These are phyloP conservation scores for Hypoxylon lienhwacheense DNA, from an alignment of 495 filamentous ascomycete genomes.

Conservation along the genomic window DNA sequence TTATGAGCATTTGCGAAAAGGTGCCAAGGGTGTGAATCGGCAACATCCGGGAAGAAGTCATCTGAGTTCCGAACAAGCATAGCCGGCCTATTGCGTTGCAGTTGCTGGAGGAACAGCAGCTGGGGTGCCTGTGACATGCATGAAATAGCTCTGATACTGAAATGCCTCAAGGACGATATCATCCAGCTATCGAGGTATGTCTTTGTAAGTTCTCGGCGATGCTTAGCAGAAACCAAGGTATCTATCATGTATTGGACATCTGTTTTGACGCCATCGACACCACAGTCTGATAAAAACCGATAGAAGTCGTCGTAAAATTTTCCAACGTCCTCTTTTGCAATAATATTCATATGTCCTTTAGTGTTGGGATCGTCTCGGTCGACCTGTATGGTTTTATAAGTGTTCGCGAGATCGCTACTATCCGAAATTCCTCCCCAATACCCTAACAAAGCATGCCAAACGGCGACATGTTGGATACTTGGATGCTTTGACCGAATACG, in stretches of 20 bases:
- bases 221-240: constrained; percentile 64
- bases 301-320: constrained; percentile 93
- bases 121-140: constrained; percentile 91
- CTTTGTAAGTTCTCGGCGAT: constrained; percentile 66
- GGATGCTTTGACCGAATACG: constrained; percentile 70
- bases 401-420: constrained; percentile 67
- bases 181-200: constrained; percentile 88
- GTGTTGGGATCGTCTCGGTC: constrained; percentile 52
- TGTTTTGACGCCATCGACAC: constrained; percentile 84
- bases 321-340: constrained; percentile 69
- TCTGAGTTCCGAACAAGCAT: constrained; percentile 84
- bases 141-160: constrained; percentile 75
- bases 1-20: constrained; percentile 94
- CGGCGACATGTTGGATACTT: constrained; percentile 79
- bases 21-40: constrained; percentile 85
- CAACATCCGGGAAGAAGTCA: constrained; percentile 86
- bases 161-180: constrained; percentile 72
- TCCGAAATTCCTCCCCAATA: constrained; percentile 92
- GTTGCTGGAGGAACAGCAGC: constrained; percentile 78
- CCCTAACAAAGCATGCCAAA: constrained; percentile 94
- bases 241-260: constrained; percentile 89
- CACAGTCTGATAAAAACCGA: constrained; percentile 65
- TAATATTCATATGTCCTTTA: constrained; percentile 68
- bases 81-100: constrained; percentile 69
- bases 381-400: constrained; percentile 76